Base-by-base conservation (phyloP, 768 basidiomycete genomes). In the Russula abietina region DNA sequence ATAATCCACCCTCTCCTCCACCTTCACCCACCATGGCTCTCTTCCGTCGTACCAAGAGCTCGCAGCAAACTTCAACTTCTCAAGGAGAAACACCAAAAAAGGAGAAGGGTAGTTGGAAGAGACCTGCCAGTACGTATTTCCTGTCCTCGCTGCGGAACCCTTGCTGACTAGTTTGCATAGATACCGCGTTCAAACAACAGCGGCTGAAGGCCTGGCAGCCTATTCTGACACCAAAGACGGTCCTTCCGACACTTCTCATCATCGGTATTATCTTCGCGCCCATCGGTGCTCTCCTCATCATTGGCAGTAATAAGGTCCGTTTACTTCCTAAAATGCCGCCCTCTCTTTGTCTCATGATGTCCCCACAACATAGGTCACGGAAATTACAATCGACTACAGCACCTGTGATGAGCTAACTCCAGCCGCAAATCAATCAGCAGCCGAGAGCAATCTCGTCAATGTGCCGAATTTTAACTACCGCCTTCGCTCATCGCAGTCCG, bases 181-280 rank as follows among this genome's bases (percentile, higher is more conserved):
- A 98, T 76, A 98, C 95, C 62, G 96, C 95, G 45, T 98, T 97
- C 83, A 98, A 97, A 78, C 97, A 99, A 75, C 97, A 99, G 75
- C 89, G 97, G 60, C 84, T 99, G 72, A 98, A 98, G 79, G 97
- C 97, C 71, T 99, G 97, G 97, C 97, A 99, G 81, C 97, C 97
- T 10, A 98, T 99, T 73, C 82, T 98, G 52, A 98, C 95, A 5
- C 97, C 97, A 5, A 95, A 95, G 75, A 97, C 94, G 1, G 97
- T 99, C 24, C 83, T 99, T 17, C 97, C 97, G 3, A 96, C 94
- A 0, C 83, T 99, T 51, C 95, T 99, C 75, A 85, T 98, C 71
- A 86, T 98, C 69, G 97, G 92, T 50, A 80, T 99, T 68, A 76
- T 98, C 67, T 99, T 99, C 73, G 96, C 91, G 0, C 95, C 94